Evolutionary conservation across 2,329 filamentous ascomycete genomes (phyloP).

Genomic region (Penicillium sp.): DNA sequence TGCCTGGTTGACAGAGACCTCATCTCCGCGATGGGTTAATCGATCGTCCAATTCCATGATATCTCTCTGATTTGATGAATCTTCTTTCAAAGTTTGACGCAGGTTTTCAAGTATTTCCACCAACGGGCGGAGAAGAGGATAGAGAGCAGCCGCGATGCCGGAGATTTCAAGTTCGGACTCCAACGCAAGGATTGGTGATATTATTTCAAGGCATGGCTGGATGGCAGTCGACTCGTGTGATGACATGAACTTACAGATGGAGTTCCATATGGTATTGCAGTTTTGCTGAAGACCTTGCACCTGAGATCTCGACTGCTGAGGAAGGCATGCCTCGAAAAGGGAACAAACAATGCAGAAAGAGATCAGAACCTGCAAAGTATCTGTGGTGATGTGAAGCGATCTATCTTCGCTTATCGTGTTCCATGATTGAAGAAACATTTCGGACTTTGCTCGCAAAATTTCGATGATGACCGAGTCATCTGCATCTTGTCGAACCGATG

Average conservation of each 20-base stretch:
- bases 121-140: conserved; percentile 37
- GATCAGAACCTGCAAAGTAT: conserved; percentile 57
- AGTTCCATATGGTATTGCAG: conserved; percentile 41
- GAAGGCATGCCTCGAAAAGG: conserved; percentile 46
- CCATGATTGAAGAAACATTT: conserved; percentile 54
- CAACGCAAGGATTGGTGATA: conserved; percentile 43
- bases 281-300: conserved; percentile 38
- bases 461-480: conserved; percentile 52
- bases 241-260: conserved; percentile 43
- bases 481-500: conserved; percentile 38
- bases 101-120: conserved; percentile 40
- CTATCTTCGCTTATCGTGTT: conserved; percentile 49
- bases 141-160: conserved; percentile 34
- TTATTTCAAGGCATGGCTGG: conserved; percentile 40
- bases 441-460: conserved; percentile 53
- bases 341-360: conserved; percentile 55
- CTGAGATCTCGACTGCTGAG: conserved; percentile 40
- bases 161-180: conserved; percentile 26
- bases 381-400: conserved; percentile 54
- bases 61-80: conserved; percentile 33
- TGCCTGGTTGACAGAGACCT: conserved; percentile 27
- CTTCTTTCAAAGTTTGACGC: conserved; percentile 31
- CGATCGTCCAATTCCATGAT: conserved; percentile 53
- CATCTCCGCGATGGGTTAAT: conserved; percentile 37
- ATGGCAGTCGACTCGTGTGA: conserved; percentile 37